phyloP scores from a whole-genome alignment of 75 land plant species.

The Sequoiadendron giganteum region DNA sequence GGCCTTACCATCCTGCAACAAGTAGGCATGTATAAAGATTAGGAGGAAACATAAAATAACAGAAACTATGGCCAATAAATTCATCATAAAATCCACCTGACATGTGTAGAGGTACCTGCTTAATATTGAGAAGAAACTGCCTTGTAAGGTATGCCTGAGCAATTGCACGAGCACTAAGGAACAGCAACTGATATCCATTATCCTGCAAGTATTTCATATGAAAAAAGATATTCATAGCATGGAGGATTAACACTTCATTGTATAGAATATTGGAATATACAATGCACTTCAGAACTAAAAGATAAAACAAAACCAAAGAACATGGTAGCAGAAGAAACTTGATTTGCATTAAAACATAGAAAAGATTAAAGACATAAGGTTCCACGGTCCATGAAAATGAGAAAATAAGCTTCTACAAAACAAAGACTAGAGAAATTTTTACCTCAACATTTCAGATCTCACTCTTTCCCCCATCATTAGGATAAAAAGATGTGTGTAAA shows the following conservation, averaged over 20 bases:
- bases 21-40: neutral
- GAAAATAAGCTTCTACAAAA: too few species aligned
- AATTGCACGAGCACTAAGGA: constrained; percentile 97
- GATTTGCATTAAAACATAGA: too few species aligned
- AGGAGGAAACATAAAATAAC: neutral
- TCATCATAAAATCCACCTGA: neutral
- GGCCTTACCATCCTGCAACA: constrained; percentile 87
- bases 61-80: neutral
- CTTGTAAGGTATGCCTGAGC: constrained; percentile 93
- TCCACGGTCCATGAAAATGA: too few species aligned
- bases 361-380: too few species aligned
- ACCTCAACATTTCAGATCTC: too few species aligned
- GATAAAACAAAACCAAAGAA: too few species aligned
- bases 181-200: constrained; percentile 93
- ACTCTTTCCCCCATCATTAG: too few species aligned
- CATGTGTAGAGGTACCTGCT: constrained; percentile 60
- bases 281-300: neutral
- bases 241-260: neutral
- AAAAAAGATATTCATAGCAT: neutral
- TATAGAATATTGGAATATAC: neutral
- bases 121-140: constrained; percentile 84
- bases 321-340: too few species aligned
- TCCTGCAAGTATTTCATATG: constrained; percentile 57
- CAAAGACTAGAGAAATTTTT: too few species aligned
- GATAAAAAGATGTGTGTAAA: too few species aligned